Conservation (phyloP, 441 rosid species). For the Populus trichocarpa region DNA sequence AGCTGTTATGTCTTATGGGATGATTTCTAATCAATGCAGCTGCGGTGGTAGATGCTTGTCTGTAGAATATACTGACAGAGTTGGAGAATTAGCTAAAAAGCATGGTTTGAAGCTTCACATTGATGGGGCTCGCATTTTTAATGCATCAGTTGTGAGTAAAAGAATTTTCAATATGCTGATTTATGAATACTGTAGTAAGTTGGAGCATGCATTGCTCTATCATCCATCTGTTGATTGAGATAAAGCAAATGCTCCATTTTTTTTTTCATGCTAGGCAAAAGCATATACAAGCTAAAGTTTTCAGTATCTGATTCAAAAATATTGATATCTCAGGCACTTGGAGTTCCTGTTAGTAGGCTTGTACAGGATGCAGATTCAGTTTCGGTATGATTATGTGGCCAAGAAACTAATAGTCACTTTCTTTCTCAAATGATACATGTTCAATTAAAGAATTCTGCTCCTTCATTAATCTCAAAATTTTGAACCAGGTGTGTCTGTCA, state of each 20-base stretch:
- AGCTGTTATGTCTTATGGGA: conserved; percentile 7
- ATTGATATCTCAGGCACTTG: conserved; percentile 59
- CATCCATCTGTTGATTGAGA: neutral
- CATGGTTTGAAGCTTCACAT: conserved; percentile 90
- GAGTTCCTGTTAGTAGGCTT: conserved; percentile 76
- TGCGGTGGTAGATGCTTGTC: conserved; percentile 82
- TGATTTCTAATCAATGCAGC: conserved; percentile 40
- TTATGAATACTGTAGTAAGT: neutral
- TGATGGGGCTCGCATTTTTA: conserved; percentile 93
- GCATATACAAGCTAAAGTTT: neutral
- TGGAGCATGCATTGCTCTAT: neutral
- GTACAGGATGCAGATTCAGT: conserved; percentile 86
- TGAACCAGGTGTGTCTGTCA: conserved; percentile 71
- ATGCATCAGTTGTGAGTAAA: conserved; percentile 74
- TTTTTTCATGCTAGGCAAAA: neutral
- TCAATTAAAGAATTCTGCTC: neutral
- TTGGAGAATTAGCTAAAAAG: conserved; percentile 77
- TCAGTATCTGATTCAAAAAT: conserved; percentile 13
- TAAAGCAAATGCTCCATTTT: no score
- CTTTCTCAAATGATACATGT: neutral
- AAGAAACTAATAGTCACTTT: conserved; percentile 3
- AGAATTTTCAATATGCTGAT: neutral
- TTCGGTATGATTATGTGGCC: conserved; percentile 40
- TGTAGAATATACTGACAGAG: conserved; percentile 63
- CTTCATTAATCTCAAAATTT: conserved; percentile 11